phyloP scores from a whole-genome alignment of 2,329 filamentous ascomycete species.

The Penicillium sclerotigenum region DNA sequence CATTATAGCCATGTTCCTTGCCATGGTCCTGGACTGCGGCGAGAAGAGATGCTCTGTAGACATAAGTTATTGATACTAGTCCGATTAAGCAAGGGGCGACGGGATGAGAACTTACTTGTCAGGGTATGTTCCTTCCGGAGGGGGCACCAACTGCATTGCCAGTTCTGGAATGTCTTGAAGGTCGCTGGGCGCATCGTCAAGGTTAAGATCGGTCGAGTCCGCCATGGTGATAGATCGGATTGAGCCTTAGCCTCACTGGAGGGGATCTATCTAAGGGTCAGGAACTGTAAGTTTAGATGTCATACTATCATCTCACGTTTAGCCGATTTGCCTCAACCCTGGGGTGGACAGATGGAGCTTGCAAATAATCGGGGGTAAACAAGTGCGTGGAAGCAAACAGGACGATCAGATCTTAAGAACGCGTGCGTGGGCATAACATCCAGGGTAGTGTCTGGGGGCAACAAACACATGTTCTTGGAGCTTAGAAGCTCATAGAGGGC shows the following conservation, averaged over 20 bases:
- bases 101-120: conserved; percentile 35
- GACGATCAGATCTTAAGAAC: conserved; percentile 20
- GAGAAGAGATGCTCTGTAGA: conserved; percentile 35
- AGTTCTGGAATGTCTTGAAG: conserved; percentile 46
- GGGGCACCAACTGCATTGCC: conserved; percentile 42
- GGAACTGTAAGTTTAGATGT: conserved; percentile 16
- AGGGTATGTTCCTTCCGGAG: conserved; percentile 45
- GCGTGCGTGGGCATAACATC: conserved; percentile 40
- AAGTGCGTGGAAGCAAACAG: conserved; percentile 43
- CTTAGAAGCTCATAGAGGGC: background rate
- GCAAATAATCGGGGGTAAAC: conserved; percentile 20
- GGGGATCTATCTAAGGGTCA: background rate
- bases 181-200: conserved; percentile 44
- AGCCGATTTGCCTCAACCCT: conserved; percentile 1
- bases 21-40: conserved; percentile 42
- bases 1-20: conserved; percentile 45
- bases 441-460: conserved; percentile 9
- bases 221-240: conserved; percentile 34
- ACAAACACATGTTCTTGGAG: conserved; percentile 4
- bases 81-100: background rate
- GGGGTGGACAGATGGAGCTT: conserved; percentile 11
- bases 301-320: conserved; percentile 20
- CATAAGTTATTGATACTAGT: conserved; percentile 8
- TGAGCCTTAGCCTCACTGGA: conserved; percentile 16
- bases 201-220: conserved; percentile 42